Percentiles rank a stretch among this genome's conserved stretches.
These are phyloP conservation scores for Rhizomucor miehei DNA, from an alignment of 371 early-diverging fungal species.

Conservation along the genomic window DNA sequence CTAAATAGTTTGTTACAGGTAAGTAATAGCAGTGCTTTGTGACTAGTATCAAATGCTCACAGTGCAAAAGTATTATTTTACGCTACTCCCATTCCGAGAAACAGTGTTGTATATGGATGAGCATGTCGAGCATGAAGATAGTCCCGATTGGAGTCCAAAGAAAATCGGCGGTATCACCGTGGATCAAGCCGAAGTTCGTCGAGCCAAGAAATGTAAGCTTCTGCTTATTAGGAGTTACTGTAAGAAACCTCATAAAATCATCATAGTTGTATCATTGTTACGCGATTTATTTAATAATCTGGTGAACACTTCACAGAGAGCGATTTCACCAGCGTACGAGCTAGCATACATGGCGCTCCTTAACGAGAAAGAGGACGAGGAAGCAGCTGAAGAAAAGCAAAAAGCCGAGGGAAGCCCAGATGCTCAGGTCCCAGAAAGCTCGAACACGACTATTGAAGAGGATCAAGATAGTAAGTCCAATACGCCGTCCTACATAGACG, in stretches of 20 bases:
- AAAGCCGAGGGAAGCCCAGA: not conserved
- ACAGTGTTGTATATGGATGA: conserved; percentile 53
- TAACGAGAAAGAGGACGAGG: conserved; percentile 32
- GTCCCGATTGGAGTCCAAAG: conserved; percentile 36
- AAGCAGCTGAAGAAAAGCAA: not conserved
- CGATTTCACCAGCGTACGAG: conserved; percentile 48
- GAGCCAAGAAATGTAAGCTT: conserved; percentile 48
- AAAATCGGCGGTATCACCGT: conserved; percentile 64
- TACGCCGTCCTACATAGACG: too few species aligned
- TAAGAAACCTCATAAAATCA: not conserved
- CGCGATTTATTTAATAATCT: conserved; percentile 39
- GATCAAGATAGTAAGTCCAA: too few species aligned
- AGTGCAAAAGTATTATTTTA: conserved; percentile 69
- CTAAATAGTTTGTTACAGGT: conserved; percentile 79
- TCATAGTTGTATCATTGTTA: conserved; percentile 41
- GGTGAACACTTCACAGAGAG: conserved; percentile 27
- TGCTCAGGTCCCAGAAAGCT: too few species aligned
- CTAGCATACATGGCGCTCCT: conserved; percentile 54
- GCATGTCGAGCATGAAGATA: conserved; percentile 51
- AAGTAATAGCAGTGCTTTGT: conserved; percentile 1
- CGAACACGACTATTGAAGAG: too few species aligned
- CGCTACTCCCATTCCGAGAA: conserved; percentile 63
- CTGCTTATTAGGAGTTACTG: not conserved
- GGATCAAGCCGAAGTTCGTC: conserved; percentile 46
- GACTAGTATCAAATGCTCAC: not conserved